Evolutionary conservation across 2,329 filamentous ascomycete genomes (phyloP).

Genomic region (Diplodia mutila): DNA sequence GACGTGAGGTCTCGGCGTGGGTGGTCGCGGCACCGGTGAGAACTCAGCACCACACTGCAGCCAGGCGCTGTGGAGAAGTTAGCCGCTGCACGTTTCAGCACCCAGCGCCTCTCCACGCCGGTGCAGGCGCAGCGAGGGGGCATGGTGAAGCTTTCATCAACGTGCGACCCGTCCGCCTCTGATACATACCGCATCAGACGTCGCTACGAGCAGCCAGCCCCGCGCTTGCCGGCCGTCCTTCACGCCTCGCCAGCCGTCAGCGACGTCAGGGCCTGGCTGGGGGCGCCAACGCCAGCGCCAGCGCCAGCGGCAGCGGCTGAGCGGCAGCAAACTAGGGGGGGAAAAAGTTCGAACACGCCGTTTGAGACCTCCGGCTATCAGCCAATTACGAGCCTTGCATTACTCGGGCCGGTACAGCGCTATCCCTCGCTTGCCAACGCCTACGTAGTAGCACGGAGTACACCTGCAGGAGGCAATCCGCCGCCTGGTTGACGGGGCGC

Average conservation of each 20-base stretch:
- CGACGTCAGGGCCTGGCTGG: neutral
- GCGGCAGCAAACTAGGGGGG: neutral
- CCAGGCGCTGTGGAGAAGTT: neutral
- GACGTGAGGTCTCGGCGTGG: neutral
- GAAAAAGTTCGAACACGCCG: slow-evolving; percentile 1
- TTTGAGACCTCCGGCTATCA: too few relatives aligned
- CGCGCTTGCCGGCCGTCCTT: neutral
- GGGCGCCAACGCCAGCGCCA: too few relatives aligned
- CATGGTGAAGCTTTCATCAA: slow-evolving; percentile 7
- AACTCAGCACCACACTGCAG: neutral
- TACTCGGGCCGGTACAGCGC: neutral
- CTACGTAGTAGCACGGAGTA: neutral
- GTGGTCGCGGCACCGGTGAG: neutral
- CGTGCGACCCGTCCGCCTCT: slow-evolving; percentile 11
- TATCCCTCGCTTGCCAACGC: neutral
- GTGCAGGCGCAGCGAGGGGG: neutral
- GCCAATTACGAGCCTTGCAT: neutral
- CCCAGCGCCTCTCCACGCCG: neutral
- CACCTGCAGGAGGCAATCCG: slow-evolving; percentile 7
- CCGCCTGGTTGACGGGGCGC: neutral
- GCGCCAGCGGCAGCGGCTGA: neutral
- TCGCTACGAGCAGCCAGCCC: slow-evolving; percentile 6
- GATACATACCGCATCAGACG: slow-evolving; percentile 18
- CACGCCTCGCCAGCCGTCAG: neutral
- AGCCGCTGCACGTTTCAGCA: neutral